These are phyloP conservation scores for Phytophthora pluvialis DNA, from an alignment of 352 stramenopile genomes.

Conservation along the genomic window DNA sequence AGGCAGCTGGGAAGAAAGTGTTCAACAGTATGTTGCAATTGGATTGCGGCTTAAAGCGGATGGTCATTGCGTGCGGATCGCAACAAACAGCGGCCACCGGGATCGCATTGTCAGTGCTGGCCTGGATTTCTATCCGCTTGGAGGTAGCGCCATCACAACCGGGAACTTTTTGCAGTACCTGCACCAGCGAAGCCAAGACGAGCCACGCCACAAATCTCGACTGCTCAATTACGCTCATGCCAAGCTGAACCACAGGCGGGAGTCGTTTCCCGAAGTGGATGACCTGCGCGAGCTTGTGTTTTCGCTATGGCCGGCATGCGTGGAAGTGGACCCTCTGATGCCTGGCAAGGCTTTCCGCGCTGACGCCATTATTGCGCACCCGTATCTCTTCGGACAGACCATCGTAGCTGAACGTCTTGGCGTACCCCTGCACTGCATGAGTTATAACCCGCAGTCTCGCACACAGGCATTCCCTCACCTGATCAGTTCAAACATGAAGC, in stretches of 20 bases:
- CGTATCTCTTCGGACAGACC: constrained; percentile 64
- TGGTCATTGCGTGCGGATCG: constrained; percentile 92
- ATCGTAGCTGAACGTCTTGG: constrained; percentile 75
- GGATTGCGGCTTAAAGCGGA: constrained; percentile 72
- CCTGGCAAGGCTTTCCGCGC: constrained; percentile 62
- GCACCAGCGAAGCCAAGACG: constrained; percentile 42
- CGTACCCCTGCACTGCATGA: constrained; percentile 76
- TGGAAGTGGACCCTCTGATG: constrained; percentile 49
- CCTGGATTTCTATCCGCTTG: constrained; percentile 77
- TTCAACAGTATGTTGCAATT: constrained; percentile 81
- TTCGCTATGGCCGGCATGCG: constrained; percentile 64
- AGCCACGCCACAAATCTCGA: constrained; percentile 45
- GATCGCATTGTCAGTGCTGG: constrained; percentile 62
- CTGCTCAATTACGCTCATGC: constrained; percentile 39
- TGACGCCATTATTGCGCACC: constrained; percentile 74
- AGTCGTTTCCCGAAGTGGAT: constrained; percentile 50
- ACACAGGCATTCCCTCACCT: constrained; percentile 69
- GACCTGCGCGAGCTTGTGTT: constrained; percentile 65
- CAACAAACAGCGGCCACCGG: constrained; percentile 81
- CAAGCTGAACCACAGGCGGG: constrained; percentile 36
- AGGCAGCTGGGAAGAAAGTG: constrained; percentile 70
- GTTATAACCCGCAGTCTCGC: constrained; percentile 51
- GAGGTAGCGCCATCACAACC: constrained; percentile 52
- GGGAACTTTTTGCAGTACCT: constrained; percentile 56
- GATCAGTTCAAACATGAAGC: constrained; percentile 51